Base-by-base conservation (phyloP, 345 rosid species). In the Chamaenerion angustifolium region DNA sequence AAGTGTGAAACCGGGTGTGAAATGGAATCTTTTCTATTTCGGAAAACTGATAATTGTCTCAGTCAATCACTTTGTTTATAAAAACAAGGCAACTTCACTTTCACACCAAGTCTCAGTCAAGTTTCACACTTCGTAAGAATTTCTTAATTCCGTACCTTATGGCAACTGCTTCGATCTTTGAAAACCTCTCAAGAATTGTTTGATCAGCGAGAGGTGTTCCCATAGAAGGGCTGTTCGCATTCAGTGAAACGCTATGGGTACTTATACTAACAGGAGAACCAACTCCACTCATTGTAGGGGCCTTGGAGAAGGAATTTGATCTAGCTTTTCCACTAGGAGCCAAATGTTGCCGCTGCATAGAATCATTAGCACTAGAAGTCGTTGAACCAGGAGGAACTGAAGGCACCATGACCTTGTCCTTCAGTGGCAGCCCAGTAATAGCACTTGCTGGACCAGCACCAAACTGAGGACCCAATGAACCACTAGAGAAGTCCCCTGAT, bases 231-330 rank as follows among this genome's bases (percentile, higher is more conserved):
- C 96, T 92, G 70, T 51, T 74, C 11, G 88, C 88, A 61, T 76
- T 82, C 42, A 78, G 42, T 43, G 82, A 80, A 67, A 74, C 62
- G 62, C 70, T 74, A 46, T 76, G 67, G 64, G 74, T 92, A 67
- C 88, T 70, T 62, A 82, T 94, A 63, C 99, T 92, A 59, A 78
- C 93, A 43, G 99, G 99, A 60, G 96, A 92, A 55, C 81, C 94
- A 67, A 88, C 94, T 15, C 77, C 83, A 71, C 77, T 84, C 51
- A 84, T 77, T 58, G 69, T 86, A 35, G 80, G 79, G 54, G 82
- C 68, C 71, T 56, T 92, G 0, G 95, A 77, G 43, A 78, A 78
- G 46, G 96, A 88, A 75, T 64, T 88, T 49, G 94, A 77, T 66
- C 83, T 85, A 46, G 86, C 65, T 59, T 79, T 87, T 23, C 77